These are phyloP conservation scores for Rhodosporidiobolus sp. DNA, from an alignment of 768 basidiomycete species.

Conservation along the genomic window DNA sequence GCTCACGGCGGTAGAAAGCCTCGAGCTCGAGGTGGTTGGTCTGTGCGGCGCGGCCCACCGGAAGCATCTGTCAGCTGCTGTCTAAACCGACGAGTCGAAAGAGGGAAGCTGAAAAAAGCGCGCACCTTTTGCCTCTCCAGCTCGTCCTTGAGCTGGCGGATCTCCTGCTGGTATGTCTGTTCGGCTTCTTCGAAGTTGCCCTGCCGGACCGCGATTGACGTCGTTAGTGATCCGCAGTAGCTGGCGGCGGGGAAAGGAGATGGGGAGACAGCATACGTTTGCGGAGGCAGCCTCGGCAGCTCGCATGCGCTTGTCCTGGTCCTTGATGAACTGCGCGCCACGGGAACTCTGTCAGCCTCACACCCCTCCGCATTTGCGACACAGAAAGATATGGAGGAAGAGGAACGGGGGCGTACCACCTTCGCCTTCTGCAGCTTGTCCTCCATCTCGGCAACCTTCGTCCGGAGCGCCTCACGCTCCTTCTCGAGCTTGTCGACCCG, in stretches of 20 bases:
- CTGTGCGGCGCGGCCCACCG: neutral
- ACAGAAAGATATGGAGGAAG: too few relatives aligned
- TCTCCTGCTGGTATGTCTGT: conserved; percentile 62
- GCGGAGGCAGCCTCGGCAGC: conserved; percentile 57
- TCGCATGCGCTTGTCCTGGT: conserved; percentile 83
- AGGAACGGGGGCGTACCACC: conserved; percentile 54
- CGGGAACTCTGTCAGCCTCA: too few relatives aligned
- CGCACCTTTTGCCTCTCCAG: conserved; percentile 53
- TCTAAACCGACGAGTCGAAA: neutral
- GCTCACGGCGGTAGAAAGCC: conserved; percentile 68
- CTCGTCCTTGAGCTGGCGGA: conserved; percentile 66
- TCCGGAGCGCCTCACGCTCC: conserved; percentile 68
- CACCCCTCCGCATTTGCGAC: too few relatives aligned
- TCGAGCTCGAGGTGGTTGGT: conserved; percentile 55
- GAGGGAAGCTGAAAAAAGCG: neutral
- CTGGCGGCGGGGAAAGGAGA: neutral
- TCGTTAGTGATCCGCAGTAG: too few relatives aligned
- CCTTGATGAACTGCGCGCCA: conserved; percentile 77
- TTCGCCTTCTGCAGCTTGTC: conserved; percentile 77
- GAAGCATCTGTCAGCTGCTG: neutral
- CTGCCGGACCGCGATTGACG: neutral
- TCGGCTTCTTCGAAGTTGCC: conserved; percentile 71
- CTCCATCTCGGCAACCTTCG: conserved; percentile 51
- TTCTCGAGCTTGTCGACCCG: conserved; percentile 72
- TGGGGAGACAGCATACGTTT: neutral